Percentiles rank a stretch among this genome's conserved stretches.
These are phyloP conservation scores for Gnetum montanum DNA, from an alignment of 75 land plant species.

Conservation along the genomic window DNA sequence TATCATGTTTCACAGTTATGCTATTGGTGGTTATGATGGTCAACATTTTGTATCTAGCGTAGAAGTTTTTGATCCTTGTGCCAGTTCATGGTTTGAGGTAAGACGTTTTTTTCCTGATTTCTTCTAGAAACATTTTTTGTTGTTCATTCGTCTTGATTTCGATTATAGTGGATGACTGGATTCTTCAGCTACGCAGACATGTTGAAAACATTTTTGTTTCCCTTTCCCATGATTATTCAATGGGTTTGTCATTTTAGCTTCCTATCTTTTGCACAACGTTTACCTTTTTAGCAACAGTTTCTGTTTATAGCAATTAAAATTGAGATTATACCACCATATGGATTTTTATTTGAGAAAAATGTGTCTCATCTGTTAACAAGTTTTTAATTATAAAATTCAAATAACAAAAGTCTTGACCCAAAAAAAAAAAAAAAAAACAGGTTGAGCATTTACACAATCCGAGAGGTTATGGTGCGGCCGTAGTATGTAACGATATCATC, in stretches of 20 bases:
- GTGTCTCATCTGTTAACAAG: background rate
- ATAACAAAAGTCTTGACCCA: too few species aligned
- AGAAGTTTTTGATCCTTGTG: conserved; percentile 72
- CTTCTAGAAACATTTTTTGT: too few species aligned
- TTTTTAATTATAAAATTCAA: background rate
- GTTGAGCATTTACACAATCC: conserved; percentile 18
- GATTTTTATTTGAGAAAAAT: background rate
- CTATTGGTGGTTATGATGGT: conserved; percentile 87
- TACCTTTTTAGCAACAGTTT: background rate
- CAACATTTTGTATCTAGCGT: conserved; percentile 40
- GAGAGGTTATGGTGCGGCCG: conserved; percentile 66
- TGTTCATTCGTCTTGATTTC: too few species aligned
- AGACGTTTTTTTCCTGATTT: background rate
- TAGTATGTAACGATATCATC: conserved; percentile 27
- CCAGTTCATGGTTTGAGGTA: conserved; percentile 47
- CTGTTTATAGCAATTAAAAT: background rate
- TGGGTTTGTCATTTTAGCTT: background rate
- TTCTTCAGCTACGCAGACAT: too few species aligned
- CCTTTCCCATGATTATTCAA: background rate
- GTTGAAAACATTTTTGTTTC: background rate
- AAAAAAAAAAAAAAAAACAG: background rate
- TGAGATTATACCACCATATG: background rate
- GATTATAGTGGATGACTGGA: too few species aligned
- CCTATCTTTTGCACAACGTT: background rate
- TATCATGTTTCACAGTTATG: conserved; percentile 40